Percentiles rank a stretch among this genome's conserved stretches.
Evolutionary conservation across 2,329 filamentous ascomycete genomes (phyloP).

Genomic region (Escovopsis sp.): DNA sequence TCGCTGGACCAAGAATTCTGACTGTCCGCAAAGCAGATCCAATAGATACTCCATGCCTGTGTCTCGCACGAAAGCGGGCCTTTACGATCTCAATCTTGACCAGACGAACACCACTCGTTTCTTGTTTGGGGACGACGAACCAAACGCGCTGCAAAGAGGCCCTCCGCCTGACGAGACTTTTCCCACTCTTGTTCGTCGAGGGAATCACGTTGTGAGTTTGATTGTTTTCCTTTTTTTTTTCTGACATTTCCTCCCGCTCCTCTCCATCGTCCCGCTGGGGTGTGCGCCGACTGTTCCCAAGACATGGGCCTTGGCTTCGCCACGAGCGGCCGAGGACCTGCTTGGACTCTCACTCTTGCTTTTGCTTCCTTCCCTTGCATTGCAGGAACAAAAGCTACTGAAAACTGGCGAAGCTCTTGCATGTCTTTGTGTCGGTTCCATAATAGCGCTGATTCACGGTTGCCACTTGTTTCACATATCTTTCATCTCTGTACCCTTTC

Average conservation of each 20-base stretch:
- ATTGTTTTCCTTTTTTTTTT: slow-evolving; percentile 4
- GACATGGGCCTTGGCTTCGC: too few relatives aligned
- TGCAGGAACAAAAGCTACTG: too few relatives aligned
- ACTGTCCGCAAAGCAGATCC: slow-evolving; percentile 33
- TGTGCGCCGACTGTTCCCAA: too few relatives aligned
- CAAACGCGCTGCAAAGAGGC: slow-evolving; percentile 27
- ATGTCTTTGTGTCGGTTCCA: too few relatives aligned
- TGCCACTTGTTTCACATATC: neutral
- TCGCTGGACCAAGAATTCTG: too few relatives aligned
- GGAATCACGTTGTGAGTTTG: slow-evolving; percentile 38
- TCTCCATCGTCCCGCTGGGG: neutral
- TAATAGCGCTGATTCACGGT: too few relatives aligned
- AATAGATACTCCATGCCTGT: slow-evolving; percentile 94
- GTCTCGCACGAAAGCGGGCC: slow-evolving; percentile 51
- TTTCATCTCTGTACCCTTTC: neutral
- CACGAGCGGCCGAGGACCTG: too few relatives aligned
- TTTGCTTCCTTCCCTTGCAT: too few relatives aligned
- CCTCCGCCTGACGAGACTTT: slow-evolving; percentile 72
- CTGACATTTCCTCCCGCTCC: neutral
- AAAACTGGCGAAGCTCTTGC: too few relatives aligned
- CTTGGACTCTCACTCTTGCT: too few relatives aligned
- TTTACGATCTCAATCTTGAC: slow-evolving; percentile 57
- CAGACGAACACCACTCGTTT: slow-evolving; percentile 77
- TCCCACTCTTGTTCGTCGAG: slow-evolving; percentile 62
- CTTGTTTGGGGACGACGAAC: slow-evolving; percentile 68